phyloP scores from a whole-genome alignment of 257 asterid species.

The Striga asiatica region DNA sequence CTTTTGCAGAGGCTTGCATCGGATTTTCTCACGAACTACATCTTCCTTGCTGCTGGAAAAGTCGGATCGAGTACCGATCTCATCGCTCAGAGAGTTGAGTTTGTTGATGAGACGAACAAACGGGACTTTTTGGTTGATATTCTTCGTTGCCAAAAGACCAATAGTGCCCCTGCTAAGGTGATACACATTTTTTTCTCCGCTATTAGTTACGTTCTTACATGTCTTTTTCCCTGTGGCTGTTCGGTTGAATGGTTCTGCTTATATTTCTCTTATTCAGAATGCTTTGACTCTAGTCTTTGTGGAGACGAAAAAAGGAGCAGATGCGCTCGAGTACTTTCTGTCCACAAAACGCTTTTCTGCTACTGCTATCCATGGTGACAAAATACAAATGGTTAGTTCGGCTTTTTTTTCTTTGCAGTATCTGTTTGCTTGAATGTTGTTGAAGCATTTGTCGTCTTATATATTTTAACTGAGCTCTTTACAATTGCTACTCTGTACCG shows the following conservation, averaged over 20 bases:
- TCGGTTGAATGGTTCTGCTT: neutral
- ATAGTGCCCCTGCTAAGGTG: constrained; percentile 31
- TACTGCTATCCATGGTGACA: constrained; percentile 72
- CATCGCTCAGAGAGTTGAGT: constrained; percentile 51
- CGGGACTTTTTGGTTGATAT: constrained; percentile 28
- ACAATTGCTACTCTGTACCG: no score
- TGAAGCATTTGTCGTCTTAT: no score
- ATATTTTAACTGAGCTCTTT: neutral
- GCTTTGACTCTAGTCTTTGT: constrained; percentile 55
- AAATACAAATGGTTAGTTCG: constrained; percentile 46
- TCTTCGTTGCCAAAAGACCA: constrained; percentile 28
- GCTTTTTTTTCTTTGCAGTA: neutral
- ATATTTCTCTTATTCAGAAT: constrained; percentile 22
- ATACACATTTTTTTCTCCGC: neutral
- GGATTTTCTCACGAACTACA: constrained; percentile 48
- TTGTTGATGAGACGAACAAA: constrained; percentile 45
- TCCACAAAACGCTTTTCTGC: constrained; percentile 40
- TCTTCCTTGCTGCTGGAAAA: constrained; percentile 60
- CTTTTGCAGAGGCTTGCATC: constrained; percentile 55
- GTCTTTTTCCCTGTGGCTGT: neutral
- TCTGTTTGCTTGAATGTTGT: neutral
- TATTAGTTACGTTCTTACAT: neutral
- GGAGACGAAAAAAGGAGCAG: constrained; percentile 74
- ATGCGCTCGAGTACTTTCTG: constrained; percentile 48
- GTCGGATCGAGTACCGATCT: constrained; percentile 71